These are phyloP conservation scores for Polysphondylium violaceum DNA, from an alignment of 78 protist genomes.

Conservation along the genomic window DNA sequence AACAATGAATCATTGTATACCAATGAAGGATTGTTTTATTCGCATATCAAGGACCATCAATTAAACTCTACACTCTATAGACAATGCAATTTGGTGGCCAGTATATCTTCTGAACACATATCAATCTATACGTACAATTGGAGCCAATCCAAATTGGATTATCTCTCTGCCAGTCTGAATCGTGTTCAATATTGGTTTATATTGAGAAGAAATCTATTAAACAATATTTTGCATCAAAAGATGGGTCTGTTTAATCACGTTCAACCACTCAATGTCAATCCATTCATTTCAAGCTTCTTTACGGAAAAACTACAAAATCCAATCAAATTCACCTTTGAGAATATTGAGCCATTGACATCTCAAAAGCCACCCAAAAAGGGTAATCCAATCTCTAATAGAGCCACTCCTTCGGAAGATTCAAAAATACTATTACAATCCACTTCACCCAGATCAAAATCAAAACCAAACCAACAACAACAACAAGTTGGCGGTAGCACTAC, in stretches of 20 bases:
- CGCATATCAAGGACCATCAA: constrained; percentile 64
- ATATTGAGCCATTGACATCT: constrained; percentile 53
- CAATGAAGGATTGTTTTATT: constrained; percentile 44
- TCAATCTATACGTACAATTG: constrained; percentile 61
- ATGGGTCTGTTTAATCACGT: constrained; percentile 78
- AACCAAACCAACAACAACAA: neutral
- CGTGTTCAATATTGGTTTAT: constrained; percentile 51
- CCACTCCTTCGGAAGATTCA: neutral
- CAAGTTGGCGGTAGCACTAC: no score
- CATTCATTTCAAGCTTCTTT: constrained; percentile 35
- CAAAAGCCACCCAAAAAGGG: constrained; percentile 59
- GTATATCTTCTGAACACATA: constrained; percentile 5
- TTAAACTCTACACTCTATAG: constrained; percentile 13
- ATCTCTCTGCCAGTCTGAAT: constrained; percentile 9
- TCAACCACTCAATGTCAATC: constrained; percentile 6
- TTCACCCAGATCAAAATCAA: neutral
- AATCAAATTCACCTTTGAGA: constrained; percentile 69
- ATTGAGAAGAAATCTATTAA: constrained; percentile 26
- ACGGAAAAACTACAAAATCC: neutral
- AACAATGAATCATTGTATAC: neutral
- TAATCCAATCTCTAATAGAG: neutral
- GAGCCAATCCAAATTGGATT: constrained; percentile 55
- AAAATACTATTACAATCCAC: neutral
- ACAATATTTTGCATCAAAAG: constrained; percentile 66
- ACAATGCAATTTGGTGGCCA: constrained; percentile 20